A percentile compares a stretch with the other conserved stretches of the same genome.
Conservation (phyloP, 2,329 filamentous ascomycete species). For the Colletotrichum noveboracense region DNA sequence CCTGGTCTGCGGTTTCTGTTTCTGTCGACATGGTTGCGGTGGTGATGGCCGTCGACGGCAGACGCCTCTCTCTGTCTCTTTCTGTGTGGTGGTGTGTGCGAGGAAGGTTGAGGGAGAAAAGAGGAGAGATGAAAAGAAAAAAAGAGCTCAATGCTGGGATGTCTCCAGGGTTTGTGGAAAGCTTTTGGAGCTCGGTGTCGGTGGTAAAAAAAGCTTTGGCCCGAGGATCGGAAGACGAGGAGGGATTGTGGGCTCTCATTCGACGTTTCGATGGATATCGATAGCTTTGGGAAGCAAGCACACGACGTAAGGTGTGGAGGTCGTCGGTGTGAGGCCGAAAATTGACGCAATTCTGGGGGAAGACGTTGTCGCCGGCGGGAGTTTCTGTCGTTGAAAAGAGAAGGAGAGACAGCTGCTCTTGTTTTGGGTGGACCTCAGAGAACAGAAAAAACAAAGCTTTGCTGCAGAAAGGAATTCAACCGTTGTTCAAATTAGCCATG, state of each 20-base stretch:
- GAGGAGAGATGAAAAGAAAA: not conserved
- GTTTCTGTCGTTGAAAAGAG: not conserved
- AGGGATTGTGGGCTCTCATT: conserved; percentile 4
- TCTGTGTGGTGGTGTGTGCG: not conserved
- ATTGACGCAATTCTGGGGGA: not conserved
- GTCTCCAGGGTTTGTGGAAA: not conserved
- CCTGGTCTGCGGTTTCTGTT: conserved; percentile 18
- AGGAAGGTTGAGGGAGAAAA: not conserved
- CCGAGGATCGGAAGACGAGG: conserved; percentile 19
- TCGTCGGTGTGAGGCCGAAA: not conserved
- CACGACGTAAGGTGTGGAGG: not conserved
- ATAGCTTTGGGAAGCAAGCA: not conserved
- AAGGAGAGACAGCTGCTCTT: not conserved
- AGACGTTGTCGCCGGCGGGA: not conserved
- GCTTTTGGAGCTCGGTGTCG: conserved; percentile 10
- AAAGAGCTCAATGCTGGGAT: not conserved
- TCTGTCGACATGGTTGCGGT: conserved; percentile 18
- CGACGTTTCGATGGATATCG: conserved; percentile 8
- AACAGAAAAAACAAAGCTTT: not conserved
- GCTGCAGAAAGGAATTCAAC: not conserved
- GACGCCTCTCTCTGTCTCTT: not conserved
- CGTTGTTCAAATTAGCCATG: conserved; percentile 11
- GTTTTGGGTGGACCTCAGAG: not conserved
- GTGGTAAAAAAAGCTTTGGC: conserved; percentile 10
- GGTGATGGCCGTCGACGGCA: not conserved